phyloP scores from a whole-genome alignment of 2,329 filamentous ascomycete genomes.

The Curvularia sp. region DNA sequence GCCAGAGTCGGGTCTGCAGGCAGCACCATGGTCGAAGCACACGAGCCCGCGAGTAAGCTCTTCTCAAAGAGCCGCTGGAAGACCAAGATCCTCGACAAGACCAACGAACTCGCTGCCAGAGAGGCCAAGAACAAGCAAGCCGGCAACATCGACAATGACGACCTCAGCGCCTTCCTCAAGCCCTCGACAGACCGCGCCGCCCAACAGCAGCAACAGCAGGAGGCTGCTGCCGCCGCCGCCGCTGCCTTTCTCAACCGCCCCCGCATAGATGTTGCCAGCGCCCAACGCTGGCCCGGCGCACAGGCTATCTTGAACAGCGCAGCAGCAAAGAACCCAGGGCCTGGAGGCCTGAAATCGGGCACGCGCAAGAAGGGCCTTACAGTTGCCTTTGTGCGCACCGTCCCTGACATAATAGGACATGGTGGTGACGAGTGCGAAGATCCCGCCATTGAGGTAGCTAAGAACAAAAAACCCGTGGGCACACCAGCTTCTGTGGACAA shows the following conservation, averaged over 20 bases:
- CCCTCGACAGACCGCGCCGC: constrained; percentile 57
- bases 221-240: constrained; percentile 24
- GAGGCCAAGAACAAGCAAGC: constrained; percentile 35
- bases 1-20: constrained; percentile 10
- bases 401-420: constrained; percentile 84
- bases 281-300: constrained; percentile 60
- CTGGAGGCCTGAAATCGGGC: constrained; percentile 49
- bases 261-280: constrained; percentile 58
- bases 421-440: constrained; percentile 85
- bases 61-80: constrained; percentile 56
- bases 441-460: constrained; percentile 74
- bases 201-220: constrained; percentile 33
- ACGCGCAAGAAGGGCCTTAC: constrained; percentile 68
- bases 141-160: constrained; percentile 36
- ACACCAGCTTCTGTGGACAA: constrained; percentile 22
- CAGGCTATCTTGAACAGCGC: constrained; percentile 51
- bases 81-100: constrained; percentile 55
- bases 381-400: constrained; percentile 75
- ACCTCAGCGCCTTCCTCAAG: constrained; percentile 66
- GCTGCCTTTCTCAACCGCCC: constrained; percentile 45
- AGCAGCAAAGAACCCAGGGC: constrained; percentile 44
- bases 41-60: constrained; percentile 44
- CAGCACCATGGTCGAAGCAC: constrained; percentile 44
- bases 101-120: constrained; percentile 47
- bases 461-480: constrained; percentile 55